Conservation (phyloP, 2,329 filamentous ascomycete genomes). For the Colletotrichum trifolii region DNA sequence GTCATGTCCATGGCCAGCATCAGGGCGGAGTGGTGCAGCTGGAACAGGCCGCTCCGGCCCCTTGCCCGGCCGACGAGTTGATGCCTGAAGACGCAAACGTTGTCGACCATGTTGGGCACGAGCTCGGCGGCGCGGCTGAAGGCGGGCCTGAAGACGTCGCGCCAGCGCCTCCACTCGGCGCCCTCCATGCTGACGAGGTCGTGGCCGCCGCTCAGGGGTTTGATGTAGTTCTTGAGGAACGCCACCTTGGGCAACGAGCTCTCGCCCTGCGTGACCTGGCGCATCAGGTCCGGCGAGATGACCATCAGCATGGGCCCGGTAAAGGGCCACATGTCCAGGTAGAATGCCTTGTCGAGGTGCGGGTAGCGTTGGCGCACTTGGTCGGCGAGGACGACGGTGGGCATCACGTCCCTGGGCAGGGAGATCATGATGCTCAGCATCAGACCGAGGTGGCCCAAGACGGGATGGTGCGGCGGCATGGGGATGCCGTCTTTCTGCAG, state of each 20-base stretch:
- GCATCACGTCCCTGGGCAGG: slow-evolving; percentile 19
- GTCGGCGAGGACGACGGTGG: slow-evolving; percentile 1
- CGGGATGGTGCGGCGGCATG: slow-evolving; percentile 23
- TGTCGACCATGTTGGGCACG: slow-evolving; percentile 16
- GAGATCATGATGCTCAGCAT: slow-evolving; percentile 15
- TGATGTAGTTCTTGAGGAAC: slow-evolving; percentile 10
- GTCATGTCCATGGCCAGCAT: slow-evolving; percentile 26
- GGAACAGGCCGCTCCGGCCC: neutral
- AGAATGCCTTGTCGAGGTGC: slow-evolving; percentile 19
- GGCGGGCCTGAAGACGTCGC: slow-evolving; percentile 20
- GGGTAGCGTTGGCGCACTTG: slow-evolving; percentile 4
- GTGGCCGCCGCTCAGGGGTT: slow-evolving; percentile 16
- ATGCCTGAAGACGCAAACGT: slow-evolving; percentile 6
- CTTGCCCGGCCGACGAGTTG: slow-evolving; percentile 5
- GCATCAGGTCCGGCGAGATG: slow-evolving; percentile 9
- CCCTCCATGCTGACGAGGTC: slow-evolving; percentile 29
- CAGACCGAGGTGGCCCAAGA: slow-evolving; percentile 22
- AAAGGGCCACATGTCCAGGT: slow-evolving; percentile 25
- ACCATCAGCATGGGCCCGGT: slow-evolving; percentile 22
- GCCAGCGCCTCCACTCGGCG: slow-evolving; percentile 20
- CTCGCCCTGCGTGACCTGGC: slow-evolving; percentile 1
- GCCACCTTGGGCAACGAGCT: slow-evolving; percentile 2
- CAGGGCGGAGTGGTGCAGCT: slow-evolving; percentile 5
- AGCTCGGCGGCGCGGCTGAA: slow-evolving; percentile 18
- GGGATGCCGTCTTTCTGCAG: slow-evolving; percentile 13